A percentile compares a stretch with the other conserved stretches of the same genome.
Conservation (phyloP, 176 grass and related monocot species). For the Neostapfia colusana region DNA sequence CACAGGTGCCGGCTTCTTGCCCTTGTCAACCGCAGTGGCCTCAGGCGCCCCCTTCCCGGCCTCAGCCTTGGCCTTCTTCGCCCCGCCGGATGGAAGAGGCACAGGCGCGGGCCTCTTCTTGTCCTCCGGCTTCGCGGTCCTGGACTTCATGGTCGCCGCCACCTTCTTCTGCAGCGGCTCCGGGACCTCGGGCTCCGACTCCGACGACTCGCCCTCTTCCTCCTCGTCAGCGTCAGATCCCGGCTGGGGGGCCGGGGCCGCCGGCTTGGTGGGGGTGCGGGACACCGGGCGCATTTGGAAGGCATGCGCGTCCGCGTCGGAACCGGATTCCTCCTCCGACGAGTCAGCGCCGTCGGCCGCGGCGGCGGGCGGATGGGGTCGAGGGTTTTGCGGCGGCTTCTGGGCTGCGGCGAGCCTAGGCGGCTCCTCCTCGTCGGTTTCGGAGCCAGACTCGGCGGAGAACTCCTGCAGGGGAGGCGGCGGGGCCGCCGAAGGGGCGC, state of each 20-base stretch:
- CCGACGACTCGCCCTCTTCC: conserved; percentile 1
- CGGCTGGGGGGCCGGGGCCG: background rate
- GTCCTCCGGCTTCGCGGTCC: background rate
- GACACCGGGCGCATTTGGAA: conserved; percentile 24
- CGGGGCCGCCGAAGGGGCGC: conserved; percentile 8
- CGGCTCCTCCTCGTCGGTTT: background rate
- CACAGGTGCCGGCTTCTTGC: background rate
- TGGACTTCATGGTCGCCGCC: background rate
- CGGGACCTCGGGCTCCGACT: background rate
- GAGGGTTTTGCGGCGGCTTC: conserved; percentile 10
- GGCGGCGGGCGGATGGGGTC: background rate
- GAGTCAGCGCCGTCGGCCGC: background rate
- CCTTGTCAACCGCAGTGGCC: background rate
- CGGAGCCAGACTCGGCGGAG: conserved; percentile 6
- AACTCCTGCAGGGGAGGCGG: background rate
- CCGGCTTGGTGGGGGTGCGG: conserved; percentile 1
- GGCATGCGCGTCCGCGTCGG: conserved; percentile 12
- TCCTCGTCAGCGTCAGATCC: background rate
- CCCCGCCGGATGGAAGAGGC: background rate
- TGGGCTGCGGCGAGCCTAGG: background rate
- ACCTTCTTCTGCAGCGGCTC: conserved; percentile 2
- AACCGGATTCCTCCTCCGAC: conserved; percentile 27
- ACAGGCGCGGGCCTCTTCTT: conserved; percentile 33
- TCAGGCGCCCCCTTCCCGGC: background rate
- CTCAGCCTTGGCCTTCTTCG: conserved; percentile 33